Conservation (phyloP, 2,329 filamentous ascomycete genomes). For the Knoxdaviesia proteae region DNA sequence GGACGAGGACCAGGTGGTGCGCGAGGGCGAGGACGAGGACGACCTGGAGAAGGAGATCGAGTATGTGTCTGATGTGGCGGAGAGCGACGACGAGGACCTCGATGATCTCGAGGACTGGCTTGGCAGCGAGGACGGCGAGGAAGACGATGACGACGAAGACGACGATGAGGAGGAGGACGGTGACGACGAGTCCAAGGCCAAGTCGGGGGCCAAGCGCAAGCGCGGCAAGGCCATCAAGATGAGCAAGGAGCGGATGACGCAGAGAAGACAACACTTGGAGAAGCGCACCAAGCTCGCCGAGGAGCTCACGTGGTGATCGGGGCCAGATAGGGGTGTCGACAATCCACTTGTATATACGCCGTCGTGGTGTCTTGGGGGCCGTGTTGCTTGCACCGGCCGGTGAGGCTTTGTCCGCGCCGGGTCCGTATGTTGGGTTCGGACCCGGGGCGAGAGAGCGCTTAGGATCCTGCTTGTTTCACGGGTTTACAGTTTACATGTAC, state of each 20-base stretch:
- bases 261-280: slow-evolving; percentile 42
- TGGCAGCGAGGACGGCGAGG: slow-evolving; percentile 34
- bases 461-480: too few relatives aligned
- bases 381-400: too few relatives aligned
- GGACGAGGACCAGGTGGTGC: slow-evolving; percentile 54
- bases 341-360: too few relatives aligned
- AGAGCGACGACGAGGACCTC: slow-evolving; percentile 65
- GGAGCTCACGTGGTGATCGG: slow-evolving; percentile 18
- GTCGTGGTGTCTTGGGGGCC: too few relatives aligned
- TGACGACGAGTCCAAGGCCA: slow-evolving; percentile 33
- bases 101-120: slow-evolving; percentile 65
- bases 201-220: slow-evolving; percentile 35
- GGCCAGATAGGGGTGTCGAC: too few relatives aligned
- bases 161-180: slow-evolving; percentile 33
- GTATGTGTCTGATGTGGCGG: slow-evolving; percentile 82
- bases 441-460: too few relatives aligned
- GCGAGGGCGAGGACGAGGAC: slow-evolving; percentile 86
- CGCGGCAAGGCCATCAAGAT: slow-evolving; percentile 25
- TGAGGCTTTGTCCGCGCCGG: too few relatives aligned
- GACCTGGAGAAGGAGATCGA: slow-evolving; percentile 65
- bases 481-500: too few relatives aligned
- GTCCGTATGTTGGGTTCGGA: too few relatives aligned
- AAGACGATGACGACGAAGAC: slow-evolving; percentile 34
- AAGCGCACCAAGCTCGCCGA: slow-evolving; percentile 19
- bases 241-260: slow-evolving; percentile 17